These are phyloP conservation scores for Saccharomycopsis amapae DNA, from an alignment of 805 yeast genomes.

Conservation along the genomic window DNA sequence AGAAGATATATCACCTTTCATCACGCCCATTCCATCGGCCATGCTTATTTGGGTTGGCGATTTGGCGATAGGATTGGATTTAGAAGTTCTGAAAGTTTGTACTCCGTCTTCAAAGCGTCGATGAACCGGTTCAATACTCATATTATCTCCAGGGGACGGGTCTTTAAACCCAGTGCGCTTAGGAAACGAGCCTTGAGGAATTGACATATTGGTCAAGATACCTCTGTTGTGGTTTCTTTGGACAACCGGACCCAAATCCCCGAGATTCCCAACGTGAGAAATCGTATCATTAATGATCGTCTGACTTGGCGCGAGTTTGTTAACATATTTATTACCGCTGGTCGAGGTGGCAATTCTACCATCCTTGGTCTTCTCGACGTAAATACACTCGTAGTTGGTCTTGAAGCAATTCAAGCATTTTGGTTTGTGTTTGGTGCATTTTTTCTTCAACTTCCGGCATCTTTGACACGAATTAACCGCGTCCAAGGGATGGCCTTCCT, in stretches of 20 bases:
- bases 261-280: slow-evolving; percentile 12
- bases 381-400: slow-evolving; percentile 31
- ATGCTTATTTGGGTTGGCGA: too few relatives aligned
- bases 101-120: too few relatives aligned
- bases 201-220: slow-evolving; percentile 5
- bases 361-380: slow-evolving; percentile 23
- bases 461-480: slow-evolving; percentile 26
- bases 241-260: slow-evolving; percentile 7
- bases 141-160: too few relatives aligned
- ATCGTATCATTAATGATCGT: slow-evolving; percentile 13
- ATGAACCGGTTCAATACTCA: too few relatives aligned
- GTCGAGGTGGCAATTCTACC: slow-evolving; percentile 14
- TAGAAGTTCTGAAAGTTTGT: too few relatives aligned
- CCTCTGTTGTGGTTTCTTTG: slow-evolving; percentile 7
- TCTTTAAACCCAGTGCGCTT: too few relatives aligned
- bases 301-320: slow-evolving; percentile 9
- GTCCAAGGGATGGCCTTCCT: slow-evolving; percentile 9
- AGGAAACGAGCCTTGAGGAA: slow-evolving; percentile 5
- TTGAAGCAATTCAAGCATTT: slow-evolving; percentile 43
- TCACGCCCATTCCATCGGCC: too few relatives aligned
- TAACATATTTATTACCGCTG: slow-evolving; percentile 14
- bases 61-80: too few relatives aligned
- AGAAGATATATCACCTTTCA: too few relatives aligned
- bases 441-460: slow-evolving; percentile 34
- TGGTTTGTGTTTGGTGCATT: slow-evolving; percentile 45